Evolutionary conservation across 257 asterid genomes (phyloP).

Genomic region (Thymus mandschuricus): DNA sequence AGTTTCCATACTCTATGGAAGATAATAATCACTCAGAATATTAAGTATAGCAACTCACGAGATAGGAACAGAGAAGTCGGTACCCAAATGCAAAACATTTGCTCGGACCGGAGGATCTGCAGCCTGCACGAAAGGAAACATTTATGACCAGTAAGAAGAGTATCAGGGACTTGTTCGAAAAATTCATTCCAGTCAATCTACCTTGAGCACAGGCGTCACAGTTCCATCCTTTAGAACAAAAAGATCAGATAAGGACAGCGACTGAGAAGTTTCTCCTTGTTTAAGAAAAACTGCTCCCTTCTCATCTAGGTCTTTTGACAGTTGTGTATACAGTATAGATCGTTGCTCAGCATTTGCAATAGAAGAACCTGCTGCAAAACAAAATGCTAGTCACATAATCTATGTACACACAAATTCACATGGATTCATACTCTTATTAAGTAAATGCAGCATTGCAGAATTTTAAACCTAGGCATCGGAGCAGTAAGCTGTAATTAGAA

Average conservation of each 20-base stretch:
- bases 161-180: neutral
- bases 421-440: neutral
- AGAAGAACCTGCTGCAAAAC: conserved; percentile 44
- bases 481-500: neutral
- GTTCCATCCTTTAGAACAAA: conserved; percentile 65
- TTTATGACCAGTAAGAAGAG: conserved; percentile 20
- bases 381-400: conserved; percentile 17
- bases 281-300: conserved; percentile 83
- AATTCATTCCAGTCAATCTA: conserved; percentile 16
- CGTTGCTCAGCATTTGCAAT: conserved; percentile 64
- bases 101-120: conserved; percentile 95
- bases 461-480: neutral
- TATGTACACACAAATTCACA: neutral
- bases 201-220: conserved; percentile 74
- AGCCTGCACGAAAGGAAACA: conserved; percentile 51
- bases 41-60: conserved; percentile 57
- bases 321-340: conserved; percentile 62
- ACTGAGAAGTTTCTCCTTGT: conserved; percentile 93
- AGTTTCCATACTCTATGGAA: neutral
- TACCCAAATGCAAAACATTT: conserved; percentile 70
- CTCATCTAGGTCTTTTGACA: conserved; percentile 82
- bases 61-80: conserved; percentile 71
- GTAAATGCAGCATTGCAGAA: neutral
- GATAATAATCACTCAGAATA: conserved; percentile 1
- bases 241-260: conserved; percentile 78